Evolutionary conservation across 306 rosid species (phyloP), one percentile per base, ranked within the genome.

Genomic region (Gleditsia sinensis): DNA sequence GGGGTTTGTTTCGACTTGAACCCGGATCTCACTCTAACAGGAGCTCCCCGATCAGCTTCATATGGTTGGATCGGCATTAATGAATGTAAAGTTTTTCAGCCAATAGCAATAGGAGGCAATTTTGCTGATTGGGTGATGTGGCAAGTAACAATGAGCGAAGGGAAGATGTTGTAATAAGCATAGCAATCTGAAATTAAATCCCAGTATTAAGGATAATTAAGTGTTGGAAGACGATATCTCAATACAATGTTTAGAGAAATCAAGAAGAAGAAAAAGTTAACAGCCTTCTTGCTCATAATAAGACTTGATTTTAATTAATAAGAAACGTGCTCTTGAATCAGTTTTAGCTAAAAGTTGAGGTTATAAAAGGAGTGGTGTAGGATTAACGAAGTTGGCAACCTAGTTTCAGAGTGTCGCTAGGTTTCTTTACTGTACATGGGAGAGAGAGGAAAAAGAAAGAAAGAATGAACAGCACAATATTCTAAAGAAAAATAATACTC

Each of bases 151-250:
- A n/a, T n/a, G n/a, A n/a, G n/a, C n/a, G n/a, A n/a, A n/a, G n/a
- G n/a, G n/a, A n/a, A n/a, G n/a, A n/a, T n/a, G n/a, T 32, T 16
- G 65, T 58, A 17, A 43, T n/a, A 33, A 9, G 27, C 1, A 7
- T 10, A 58, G 20, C 16, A 34, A 74, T 61, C 57, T 48, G 1
- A 74, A 74, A 48, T 56, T 39, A 74, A 74, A 74, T 74, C 55
- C 40, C 42, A 49, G 71, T 24, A 16, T 74, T 74, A 74, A 5
- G 37, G 53, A 49, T 62, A 74, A 57, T 39, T 50, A 3, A 48
- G 62, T 32, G 40, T 49, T 21, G 71, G 71, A 61, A 51, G 45
- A 74, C 17, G 14, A 24, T 53, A 21, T 65, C 19, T 32, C 21
- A n/a, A n/a, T n/a, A 42, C 42, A 30, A 54, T 30, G 37, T n/a